These are phyloP conservation scores for Auriscalpium vulgare DNA, from an alignment of 768 basidiomycete species.

Conservation along the genomic window DNA sequence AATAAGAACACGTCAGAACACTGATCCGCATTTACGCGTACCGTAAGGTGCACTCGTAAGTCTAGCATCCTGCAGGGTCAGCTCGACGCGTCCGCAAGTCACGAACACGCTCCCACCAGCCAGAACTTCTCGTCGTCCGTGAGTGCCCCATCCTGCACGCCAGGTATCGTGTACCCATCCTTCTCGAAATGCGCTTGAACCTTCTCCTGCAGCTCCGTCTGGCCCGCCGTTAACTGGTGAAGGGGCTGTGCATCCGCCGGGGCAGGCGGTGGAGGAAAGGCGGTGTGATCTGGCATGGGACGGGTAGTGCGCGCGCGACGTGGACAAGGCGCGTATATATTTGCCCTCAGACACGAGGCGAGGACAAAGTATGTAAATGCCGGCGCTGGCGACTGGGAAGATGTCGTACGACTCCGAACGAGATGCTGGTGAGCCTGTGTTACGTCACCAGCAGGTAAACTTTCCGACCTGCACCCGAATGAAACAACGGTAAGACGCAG, in stretches of 20 bases:
- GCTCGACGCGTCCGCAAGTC: not conserved
- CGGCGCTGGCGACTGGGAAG: no score
- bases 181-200: conserved; percentile 54
- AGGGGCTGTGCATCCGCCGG: not conserved
- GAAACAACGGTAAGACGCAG: no score
- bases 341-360: no score
- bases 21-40: conserved; percentile 18
- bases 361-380: no score
- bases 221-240: conserved; percentile 30
- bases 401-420: no score
- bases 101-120: conserved; percentile 34
- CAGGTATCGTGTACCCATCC: conserved; percentile 45
- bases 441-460: no score
- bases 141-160: conserved; percentile 34
- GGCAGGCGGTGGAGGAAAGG: conserved; percentile 3
- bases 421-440: no score
- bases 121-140: conserved; percentile 69
- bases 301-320: no score
- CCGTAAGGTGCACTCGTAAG: conserved; percentile 67
- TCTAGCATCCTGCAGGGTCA: conserved; percentile 19
- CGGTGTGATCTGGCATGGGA: conserved; percentile 1
- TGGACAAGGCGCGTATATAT: not conserved
- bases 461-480: no score
- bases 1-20: not conserved
- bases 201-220: conserved; percentile 41